Conservation (phyloP, 768 basidiomycete genomes). For the Boletus reticulatus region DNA sequence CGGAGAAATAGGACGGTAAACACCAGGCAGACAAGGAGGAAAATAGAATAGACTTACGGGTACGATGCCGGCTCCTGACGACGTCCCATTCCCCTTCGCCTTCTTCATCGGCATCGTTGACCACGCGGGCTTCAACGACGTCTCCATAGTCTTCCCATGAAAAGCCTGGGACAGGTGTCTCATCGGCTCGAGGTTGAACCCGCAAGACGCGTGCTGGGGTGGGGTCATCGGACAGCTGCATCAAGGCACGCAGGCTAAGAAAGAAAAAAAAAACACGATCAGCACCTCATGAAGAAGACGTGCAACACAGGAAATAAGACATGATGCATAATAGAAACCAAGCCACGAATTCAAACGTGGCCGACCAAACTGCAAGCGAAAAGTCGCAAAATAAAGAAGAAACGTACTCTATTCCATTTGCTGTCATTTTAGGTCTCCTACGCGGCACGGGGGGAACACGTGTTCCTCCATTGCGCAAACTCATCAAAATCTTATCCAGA, state of each 20-base stretch:
- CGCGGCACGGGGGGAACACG: too few species aligned
- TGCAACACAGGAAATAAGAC: not conserved
- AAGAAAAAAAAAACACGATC: not conserved
- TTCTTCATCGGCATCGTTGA: conserved; percentile 64
- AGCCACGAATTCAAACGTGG: not conserved
- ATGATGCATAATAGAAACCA: too few species aligned
- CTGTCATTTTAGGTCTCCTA: too few species aligned
- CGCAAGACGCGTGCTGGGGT: conserved; percentile 67
- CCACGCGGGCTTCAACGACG: conserved; percentile 38
- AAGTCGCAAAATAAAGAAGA: not conserved
- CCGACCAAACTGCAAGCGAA: not conserved
- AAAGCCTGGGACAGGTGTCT: conserved; percentile 61
- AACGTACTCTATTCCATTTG: conserved; percentile 46
- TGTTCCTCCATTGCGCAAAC: conserved; percentile 23
- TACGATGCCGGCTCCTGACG: conserved; percentile 53
- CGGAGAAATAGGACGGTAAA: conserved; percentile 1
- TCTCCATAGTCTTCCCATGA: conserved; percentile 82
- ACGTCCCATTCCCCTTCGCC: conserved; percentile 79
- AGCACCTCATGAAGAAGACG: not conserved
- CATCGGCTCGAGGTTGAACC: conserved; percentile 54
- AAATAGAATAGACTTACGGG: conserved; percentile 34
- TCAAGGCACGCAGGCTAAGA: conserved; percentile 49
- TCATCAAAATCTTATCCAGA: conserved; percentile 27
- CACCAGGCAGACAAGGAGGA: not conserved
- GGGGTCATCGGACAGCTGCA: conserved; percentile 52